Base-by-base conservation (phyloP, 2,329 filamentous ascomycete genomes). In the Paramyrothecium roridum region DNA sequence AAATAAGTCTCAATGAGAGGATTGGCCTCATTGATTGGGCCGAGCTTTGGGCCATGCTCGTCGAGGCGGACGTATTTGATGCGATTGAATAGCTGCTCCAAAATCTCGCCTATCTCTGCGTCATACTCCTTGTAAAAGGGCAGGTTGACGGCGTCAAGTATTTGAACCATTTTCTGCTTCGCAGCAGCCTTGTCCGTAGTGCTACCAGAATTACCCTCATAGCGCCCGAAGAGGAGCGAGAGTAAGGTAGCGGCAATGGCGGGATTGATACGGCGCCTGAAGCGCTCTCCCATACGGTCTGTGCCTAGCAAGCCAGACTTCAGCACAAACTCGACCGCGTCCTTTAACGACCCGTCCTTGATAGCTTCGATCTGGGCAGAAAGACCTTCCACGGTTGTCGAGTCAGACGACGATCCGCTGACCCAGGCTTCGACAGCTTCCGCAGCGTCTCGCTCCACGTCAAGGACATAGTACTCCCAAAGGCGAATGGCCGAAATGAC, bases 51-150 rank as follows among this genome's bases (percentile, higher is more conserved):
- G 1, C 95, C 95, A 68, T 98, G 83, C 0, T 91, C 89, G 61
- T 98, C 95, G n/a, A 99, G 75, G 43, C 95, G 89, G 59, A 93
- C 84, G 75, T 99, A 99, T 72, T 96, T 97, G 76, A 93, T 90
- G 58, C 96, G 88, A 69, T 97, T 96, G 78, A 89, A 96, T 23
- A 98, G 77, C 72, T 99, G 93, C 59, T 97, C 87, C 54, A 96
- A 81, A 61, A 96, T 95, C 60, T 90, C 90, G 23, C 84, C 84
- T 12, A 89, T 80, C 68, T 99, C 95, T 20, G 76, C 77, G 67
- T 99, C 92, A 70, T 96, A 99, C 72, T 99, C 95, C 60, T 88
- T 83, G 76, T 99, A 99, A 66, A 93, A 90, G 2, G 88, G 84
- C 34, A 97, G 79, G 65, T 99, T 99, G 63, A 95, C 77, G 51